Percentiles rank a stretch among this genome's conserved stretches.
phyloP scores from a whole-genome alignment of 331 rosid species.

The Quercus lobata region DNA sequence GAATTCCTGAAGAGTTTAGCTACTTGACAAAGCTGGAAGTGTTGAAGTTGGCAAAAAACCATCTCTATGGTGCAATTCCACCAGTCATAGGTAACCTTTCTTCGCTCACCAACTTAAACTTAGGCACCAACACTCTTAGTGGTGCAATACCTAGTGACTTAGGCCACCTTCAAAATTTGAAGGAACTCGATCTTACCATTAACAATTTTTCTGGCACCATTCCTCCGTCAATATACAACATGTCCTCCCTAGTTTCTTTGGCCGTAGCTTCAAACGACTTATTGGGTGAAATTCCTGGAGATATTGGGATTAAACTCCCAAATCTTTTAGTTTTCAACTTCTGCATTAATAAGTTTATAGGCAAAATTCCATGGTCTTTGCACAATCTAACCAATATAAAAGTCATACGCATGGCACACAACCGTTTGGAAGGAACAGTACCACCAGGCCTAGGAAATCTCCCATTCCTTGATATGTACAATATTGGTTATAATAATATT shows the following conservation, averaged over 20 bases:
- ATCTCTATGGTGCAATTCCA: slow-evolving; percentile 44
- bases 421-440: slow-evolving; percentile 56
- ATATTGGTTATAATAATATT: slow-evolving; percentile 47
- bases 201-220: slow-evolving; percentile 61
- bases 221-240: slow-evolving; percentile 47
- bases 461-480: slow-evolving; percentile 50
- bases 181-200: slow-evolving; percentile 49
- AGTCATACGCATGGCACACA: slow-evolving; percentile 48
- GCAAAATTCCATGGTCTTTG: slow-evolving; percentile 62
- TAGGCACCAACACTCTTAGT: slow-evolving; percentile 57
- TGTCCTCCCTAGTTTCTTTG: slow-evolving; percentile 54
- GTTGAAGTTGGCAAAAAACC: slow-evolving; percentile 50
- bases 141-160: slow-evolving; percentile 51
- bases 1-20: slow-evolving; percentile 39
- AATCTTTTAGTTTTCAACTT: slow-evolving; percentile 44
- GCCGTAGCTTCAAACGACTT: slow-evolving; percentile 62
- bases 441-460: slow-evolving; percentile 78
- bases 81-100: slow-evolving; percentile 53
- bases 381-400: slow-evolving; percentile 57
- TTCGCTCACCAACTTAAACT: slow-evolving; percentile 42
- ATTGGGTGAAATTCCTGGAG: slow-evolving; percentile 65
- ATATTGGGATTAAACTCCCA: slow-evolving; percentile 47
- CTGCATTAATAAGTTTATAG: slow-evolving; percentile 60
- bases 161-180: slow-evolving; percentile 38
- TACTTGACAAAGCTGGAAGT: slow-evolving; percentile 41